Conservation (phyloP, 2,329 filamentous ascomycete species). For the Fusarium sp. region DNA sequence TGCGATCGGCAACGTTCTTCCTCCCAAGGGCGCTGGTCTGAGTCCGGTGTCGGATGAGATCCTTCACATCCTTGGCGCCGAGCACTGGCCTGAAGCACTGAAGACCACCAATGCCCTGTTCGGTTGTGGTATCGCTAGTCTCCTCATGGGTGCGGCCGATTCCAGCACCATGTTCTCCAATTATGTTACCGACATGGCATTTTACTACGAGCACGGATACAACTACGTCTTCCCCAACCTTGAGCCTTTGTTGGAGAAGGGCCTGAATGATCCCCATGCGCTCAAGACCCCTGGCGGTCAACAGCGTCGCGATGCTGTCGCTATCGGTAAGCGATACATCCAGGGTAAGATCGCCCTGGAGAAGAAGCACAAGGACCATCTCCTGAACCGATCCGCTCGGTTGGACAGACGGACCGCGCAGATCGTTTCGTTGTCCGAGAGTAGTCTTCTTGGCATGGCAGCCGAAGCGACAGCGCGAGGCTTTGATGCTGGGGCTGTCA, state of each 20-base stretch:
- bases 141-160: conserved; percentile 41
- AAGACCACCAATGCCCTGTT: conserved; percentile 41
- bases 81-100: conserved; percentile 38
- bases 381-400: conserved; percentile 32
- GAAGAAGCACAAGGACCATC: conserved; percentile 32
- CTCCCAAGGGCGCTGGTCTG: conserved; percentile 37
- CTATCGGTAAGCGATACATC: conserved; percentile 39
- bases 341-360: conserved; percentile 41
- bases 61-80: conserved; percentile 29
- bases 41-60: conserved; percentile 26
- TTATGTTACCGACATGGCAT: conserved; percentile 41
- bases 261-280: conserved; percentile 33
- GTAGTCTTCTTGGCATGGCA: conserved; percentile 41
- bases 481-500: conserved; percentile 38
- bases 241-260: conserved; percentile 33
- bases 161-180: conserved; percentile 41
- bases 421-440: conserved; percentile 41
- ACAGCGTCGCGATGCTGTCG: conserved; percentile 37
- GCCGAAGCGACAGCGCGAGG: conserved; percentile 38
- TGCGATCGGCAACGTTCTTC: conserved; percentile 34
- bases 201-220: conserved; percentile 43
- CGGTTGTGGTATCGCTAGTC: conserved; percentile 40
- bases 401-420: conserved; percentile 34
- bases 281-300: conserved; percentile 32
- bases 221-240: conserved; percentile 42